Evolutionary conservation across 2,329 filamentous ascomycete genomes (phyloP).

Genomic region (Aurifilum marmelostoma): DNA sequence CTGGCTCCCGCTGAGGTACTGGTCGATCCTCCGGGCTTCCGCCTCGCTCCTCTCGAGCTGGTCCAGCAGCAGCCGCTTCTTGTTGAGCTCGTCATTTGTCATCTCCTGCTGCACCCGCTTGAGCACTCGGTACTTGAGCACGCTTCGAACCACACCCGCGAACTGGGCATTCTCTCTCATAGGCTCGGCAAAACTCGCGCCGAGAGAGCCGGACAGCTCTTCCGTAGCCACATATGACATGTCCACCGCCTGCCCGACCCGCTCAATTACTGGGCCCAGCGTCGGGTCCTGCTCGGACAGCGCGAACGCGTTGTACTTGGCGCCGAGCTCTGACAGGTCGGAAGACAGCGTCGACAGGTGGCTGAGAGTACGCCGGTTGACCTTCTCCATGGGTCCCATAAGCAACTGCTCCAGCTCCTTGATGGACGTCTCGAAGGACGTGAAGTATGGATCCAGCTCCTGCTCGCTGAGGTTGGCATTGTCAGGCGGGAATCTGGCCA

Average conservation of each 20-base stretch:
- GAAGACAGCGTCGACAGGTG: slow-evolving; percentile 83
- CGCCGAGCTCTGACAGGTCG: slow-evolving; percentile 90
- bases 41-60: slow-evolving; percentile 91
- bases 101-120: slow-evolving; percentile 98
- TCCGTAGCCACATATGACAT: slow-evolving; percentile 95
- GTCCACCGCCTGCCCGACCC: slow-evolving; percentile 91
- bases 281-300: slow-evolving; percentile 89
- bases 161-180: slow-evolving; percentile 99
- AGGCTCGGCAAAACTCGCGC: slow-evolving; percentile 92
- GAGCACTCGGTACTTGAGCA: slow-evolving; percentile 85
- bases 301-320: slow-evolving; percentile 96
- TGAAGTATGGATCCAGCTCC: slow-evolving; percentile 94
- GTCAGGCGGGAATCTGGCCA: slow-evolving; percentile 82
- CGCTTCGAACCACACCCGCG: slow-evolving; percentile 86
- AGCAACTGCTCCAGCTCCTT: slow-evolving; percentile 88
- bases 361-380: slow-evolving; percentile 85
- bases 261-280: slow-evolving; percentile 89
- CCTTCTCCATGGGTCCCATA: slow-evolving; percentile 93
- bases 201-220: slow-evolving; percentile 84
- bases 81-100: slow-evolving; percentile 89
- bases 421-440: slow-evolving; percentile 88
- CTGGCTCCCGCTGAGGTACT: slow-evolving; percentile 80
- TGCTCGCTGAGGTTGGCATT: slow-evolving; percentile 78
- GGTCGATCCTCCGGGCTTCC: slow-evolving; percentile 90
- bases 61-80: slow-evolving; percentile 81